Evolutionary conservation across 2,329 filamentous ascomycete species (phyloP).

Genomic region (Scortechinia acanthostroma): DNA sequence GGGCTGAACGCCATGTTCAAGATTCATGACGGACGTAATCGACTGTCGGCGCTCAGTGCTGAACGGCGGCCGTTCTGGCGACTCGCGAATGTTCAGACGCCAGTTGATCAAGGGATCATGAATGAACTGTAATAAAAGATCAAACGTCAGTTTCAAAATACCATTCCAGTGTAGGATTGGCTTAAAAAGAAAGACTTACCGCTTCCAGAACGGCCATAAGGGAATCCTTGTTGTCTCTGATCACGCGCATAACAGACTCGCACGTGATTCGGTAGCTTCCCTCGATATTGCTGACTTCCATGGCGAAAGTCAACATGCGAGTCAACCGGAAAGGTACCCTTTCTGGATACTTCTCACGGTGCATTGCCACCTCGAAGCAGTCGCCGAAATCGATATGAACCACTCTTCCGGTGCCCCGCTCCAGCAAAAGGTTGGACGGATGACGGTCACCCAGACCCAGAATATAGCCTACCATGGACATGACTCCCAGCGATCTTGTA

Average conservation of each 20-base stretch:
- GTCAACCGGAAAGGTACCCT: slow-evolving; percentile 95
- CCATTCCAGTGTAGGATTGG: background rate
- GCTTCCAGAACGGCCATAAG: slow-evolving; percentile 97
- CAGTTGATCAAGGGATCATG: slow-evolving; percentile 98
- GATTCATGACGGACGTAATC: slow-evolving; percentile 57
- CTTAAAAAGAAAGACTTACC: slow-evolving; percentile 44
- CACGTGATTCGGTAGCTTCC: slow-evolving; percentile 97
- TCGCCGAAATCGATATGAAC: slow-evolving; percentile 99
- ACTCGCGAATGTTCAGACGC: slow-evolving; percentile 54
- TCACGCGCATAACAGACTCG: slow-evolving; percentile 94
- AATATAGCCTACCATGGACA: slow-evolving; percentile 99
- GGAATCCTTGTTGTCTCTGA: slow-evolving; percentile 95
- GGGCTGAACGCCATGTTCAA: slow-evolving; percentile 35
- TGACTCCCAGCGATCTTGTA: slow-evolving; percentile 90
- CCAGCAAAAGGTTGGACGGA: slow-evolving; percentile 95
- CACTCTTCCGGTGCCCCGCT: slow-evolving; percentile 90
- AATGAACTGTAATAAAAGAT: slow-evolving; percentile 69
- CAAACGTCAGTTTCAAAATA: slow-evolving; percentile 4
- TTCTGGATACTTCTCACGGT: slow-evolving; percentile 97
- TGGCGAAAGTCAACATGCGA: slow-evolving; percentile 97
- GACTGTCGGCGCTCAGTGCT: slow-evolving; percentile 27
- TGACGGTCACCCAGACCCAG: slow-evolving; percentile 92
- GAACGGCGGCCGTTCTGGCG: slow-evolving; percentile 45
- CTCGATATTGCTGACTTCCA: slow-evolving; percentile 99
- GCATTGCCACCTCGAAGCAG: slow-evolving; percentile 99